Conservation (phyloP, 768 basidiomycete species). For the Coprinopsis sp. region DNA sequence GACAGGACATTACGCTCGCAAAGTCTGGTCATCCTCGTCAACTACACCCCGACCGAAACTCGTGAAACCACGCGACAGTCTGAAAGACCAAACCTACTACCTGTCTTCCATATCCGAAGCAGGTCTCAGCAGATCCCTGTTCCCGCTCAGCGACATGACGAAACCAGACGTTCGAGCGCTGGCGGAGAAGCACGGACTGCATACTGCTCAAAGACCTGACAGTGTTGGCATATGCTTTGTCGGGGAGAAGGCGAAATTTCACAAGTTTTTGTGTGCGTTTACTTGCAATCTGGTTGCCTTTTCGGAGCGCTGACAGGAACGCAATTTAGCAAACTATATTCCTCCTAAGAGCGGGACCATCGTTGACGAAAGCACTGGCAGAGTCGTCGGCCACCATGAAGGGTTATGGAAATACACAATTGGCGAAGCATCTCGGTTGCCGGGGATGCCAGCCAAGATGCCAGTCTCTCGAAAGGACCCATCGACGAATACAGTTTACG, state of each 20-base stretch:
- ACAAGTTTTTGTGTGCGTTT: conserved; percentile 62
- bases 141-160: conserved; percentile 64
- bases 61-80: conserved; percentile 47
- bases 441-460: conserved; percentile 55
- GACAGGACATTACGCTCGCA: conserved; percentile 83
- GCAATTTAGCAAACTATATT: conserved; percentile 71
- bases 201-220: conserved; percentile 73
- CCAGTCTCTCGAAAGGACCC: conserved; percentile 74
- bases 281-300: background rate
- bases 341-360: conserved; percentile 65
- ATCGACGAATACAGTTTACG: conserved; percentile 58
- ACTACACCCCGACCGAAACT: conserved; percentile 46
- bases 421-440: conserved; percentile 71
- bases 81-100: conserved; percentile 93
- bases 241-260: conserved; percentile 71
- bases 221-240: conserved; percentile 97
- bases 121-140: conserved; percentile 64
- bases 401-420: conserved; percentile 86
- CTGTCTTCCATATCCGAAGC: conserved; percentile 70
- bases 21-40: conserved; percentile 38
- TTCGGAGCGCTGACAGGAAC: background rate
- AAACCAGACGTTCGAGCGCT: conserved; percentile 74
- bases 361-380: conserved; percentile 50
- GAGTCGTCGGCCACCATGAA: conserved; percentile 52
- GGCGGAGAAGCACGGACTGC: conserved; percentile 56